A percentile compares a stretch with the other conserved stretches of the same genome.
phyloP scores from a whole-genome alignment of 192 early-diverging fungal genomes.

The Gamsiella multidivaricata region DNA sequence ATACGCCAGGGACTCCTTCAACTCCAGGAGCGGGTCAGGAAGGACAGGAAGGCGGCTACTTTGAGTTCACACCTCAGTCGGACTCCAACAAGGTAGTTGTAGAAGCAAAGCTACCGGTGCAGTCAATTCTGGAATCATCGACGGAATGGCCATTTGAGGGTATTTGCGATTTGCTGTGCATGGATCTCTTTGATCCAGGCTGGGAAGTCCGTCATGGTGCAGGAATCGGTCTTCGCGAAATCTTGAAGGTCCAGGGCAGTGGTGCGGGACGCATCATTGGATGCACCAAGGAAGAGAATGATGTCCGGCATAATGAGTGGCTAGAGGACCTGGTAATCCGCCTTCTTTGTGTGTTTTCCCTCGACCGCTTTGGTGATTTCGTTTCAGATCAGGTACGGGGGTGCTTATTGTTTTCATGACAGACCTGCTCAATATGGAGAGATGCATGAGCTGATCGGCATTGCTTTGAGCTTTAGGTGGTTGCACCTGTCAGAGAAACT shows the following conservation, averaged over 20 bases:
- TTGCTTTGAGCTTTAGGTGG: conserved; percentile 66
- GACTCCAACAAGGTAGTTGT: conserved; percentile 74
- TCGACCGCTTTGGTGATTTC: conserved; percentile 98
- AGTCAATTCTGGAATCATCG: conserved; percentile 44
- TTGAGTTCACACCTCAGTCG: conserved; percentile 69
- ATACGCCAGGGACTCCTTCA: conserved; percentile 34
- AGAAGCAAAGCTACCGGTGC: conserved; percentile 69
- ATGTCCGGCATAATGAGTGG: conserved; percentile 75
- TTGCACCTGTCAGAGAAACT: conserved; percentile 96
- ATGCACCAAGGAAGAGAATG: conserved; percentile 66
- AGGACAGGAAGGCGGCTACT: conserved; percentile 59
- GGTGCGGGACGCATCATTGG: conserved; percentile 82
- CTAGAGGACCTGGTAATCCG: conserved; percentile 90
- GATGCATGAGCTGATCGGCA: neutral
- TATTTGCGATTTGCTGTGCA: conserved; percentile 66
- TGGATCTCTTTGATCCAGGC: conserved; percentile 71
- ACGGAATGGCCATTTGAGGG: conserved; percentile 67
- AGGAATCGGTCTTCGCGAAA: conserved; percentile 89
- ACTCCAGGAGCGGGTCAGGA: conserved; percentile 22
- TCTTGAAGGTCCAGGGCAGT: conserved; percentile 86
- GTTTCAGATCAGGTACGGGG: conserved; percentile 82
- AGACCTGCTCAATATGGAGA: neutral
- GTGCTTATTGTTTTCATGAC: neutral
- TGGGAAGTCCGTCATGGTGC: conserved; percentile 99
- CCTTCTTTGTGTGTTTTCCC: conserved; percentile 91